Percentiles rank a stretch among this genome's conserved stretches.
Evolutionary conservation across 805 yeast genomes (phyloP).

Genomic region (Wickerhamiella sergipiensis): DNA sequence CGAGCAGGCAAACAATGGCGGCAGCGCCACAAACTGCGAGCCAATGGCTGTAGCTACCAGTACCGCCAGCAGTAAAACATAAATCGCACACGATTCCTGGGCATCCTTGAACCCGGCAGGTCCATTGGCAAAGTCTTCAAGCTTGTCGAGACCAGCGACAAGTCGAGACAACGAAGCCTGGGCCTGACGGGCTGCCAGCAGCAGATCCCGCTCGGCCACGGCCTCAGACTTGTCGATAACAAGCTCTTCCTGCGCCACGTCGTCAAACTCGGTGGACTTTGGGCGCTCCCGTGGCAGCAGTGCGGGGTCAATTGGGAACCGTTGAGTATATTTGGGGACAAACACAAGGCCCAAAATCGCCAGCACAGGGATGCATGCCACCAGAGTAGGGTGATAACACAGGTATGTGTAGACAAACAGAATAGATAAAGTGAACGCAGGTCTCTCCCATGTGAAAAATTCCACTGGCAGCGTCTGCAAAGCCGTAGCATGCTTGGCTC

Average conservation of each 20-base stretch:
- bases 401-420: slow-evolving; percentile 49
- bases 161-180: slow-evolving; percentile 50
- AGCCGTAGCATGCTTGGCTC: slow-evolving; percentile 29
- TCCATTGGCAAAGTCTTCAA: slow-evolving; percentile 44
- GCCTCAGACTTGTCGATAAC: slow-evolving; percentile 5
- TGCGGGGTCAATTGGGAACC: slow-evolving; percentile 15
- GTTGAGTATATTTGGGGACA: slow-evolving; percentile 47
- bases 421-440: slow-evolving; percentile 50
- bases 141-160: slow-evolving; percentile 34
- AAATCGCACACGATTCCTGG: slow-evolving; percentile 46
- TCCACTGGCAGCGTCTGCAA: slow-evolving; percentile 49
- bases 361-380: slow-evolving; percentile 50
- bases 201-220: slow-evolving; percentile 11
- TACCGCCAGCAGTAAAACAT: slow-evolving; percentile 30
- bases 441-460: slow-evolving; percentile 60
- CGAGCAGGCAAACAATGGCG: slow-evolving; percentile 35
- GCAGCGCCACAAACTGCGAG: slow-evolving; percentile 39
- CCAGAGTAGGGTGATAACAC: slow-evolving; percentile 58
- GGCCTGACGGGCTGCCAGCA: slow-evolving; percentile 23
- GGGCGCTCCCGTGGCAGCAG: slow-evolving; percentile 14
- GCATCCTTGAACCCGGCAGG: slow-evolving; percentile 64
- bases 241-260: slow-evolving; percentile 13
- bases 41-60: slow-evolving; percentile 21
- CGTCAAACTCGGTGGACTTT: slow-evolving; percentile 10
- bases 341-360: slow-evolving; percentile 42